A percentile compares a stretch with the other conserved stretches of the same genome.
These are phyloP conservation scores for Didymella pomorum DNA, from an alignment of 2,329 filamentous ascomycete species.

Conservation along the genomic window DNA sequence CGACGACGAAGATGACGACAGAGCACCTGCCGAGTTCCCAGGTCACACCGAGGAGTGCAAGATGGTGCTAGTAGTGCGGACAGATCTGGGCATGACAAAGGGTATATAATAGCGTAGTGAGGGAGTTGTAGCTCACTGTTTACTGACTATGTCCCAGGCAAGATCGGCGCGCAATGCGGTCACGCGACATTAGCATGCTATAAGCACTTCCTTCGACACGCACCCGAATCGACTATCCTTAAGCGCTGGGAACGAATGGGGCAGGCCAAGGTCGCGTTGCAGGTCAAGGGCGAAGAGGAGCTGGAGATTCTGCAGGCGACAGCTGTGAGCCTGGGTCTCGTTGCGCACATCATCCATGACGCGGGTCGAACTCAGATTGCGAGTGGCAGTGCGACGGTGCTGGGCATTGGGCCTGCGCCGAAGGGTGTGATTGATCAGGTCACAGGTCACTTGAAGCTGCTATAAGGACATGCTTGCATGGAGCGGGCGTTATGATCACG, in stretches of 20 bases:
- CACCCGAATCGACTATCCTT: slow-evolving; percentile 69
- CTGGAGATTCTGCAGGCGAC: slow-evolving; percentile 77
- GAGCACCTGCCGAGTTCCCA: slow-evolving; percentile 55
- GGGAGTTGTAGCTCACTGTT: background rate
- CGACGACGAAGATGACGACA: slow-evolving; percentile 35
- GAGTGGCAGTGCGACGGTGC: slow-evolving; percentile 87
- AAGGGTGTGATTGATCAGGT: slow-evolving; percentile 87
- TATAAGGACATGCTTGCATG: slow-evolving; percentile 57
- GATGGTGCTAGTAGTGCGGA: slow-evolving; percentile 88
- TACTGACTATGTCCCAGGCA: slow-evolving; percentile 65
- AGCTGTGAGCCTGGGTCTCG: slow-evolving; percentile 83
- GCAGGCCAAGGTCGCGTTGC: slow-evolving; percentile 92
- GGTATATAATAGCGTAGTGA: slow-evolving; percentile 62
- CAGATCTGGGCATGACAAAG: slow-evolving; percentile 96
- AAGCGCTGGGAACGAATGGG: slow-evolving; percentile 85
- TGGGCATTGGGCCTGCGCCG: slow-evolving; percentile 78
- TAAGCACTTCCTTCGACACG: slow-evolving; percentile 73
- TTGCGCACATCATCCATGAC: slow-evolving; percentile 89
- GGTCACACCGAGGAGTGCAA: slow-evolving; percentile 83
- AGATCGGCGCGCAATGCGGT: slow-evolving; percentile 94
- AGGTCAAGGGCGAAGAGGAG: slow-evolving; percentile 85
- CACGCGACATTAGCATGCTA: slow-evolving; percentile 98
- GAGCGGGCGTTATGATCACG: background rate
- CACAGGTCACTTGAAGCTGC: slow-evolving; percentile 82
- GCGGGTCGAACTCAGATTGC: slow-evolving; percentile 98